Base-by-base conservation (phyloP, 176 grass and related monocot genomes). In the Oryza australiensis region DNA sequence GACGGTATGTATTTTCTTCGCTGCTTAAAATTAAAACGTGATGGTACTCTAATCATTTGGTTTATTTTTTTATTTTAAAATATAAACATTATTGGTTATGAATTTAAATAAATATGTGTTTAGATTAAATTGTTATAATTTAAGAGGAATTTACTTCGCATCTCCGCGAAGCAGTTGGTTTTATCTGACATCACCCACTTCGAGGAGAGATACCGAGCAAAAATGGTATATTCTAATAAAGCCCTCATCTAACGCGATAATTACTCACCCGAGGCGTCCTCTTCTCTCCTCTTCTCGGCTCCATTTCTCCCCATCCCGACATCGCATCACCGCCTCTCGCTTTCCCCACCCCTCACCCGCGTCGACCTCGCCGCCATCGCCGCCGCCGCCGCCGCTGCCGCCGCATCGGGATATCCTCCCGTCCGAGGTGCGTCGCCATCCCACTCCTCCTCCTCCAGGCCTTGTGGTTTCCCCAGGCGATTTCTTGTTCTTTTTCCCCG, bases 241-340 rank as follows among this genome's bases (percentile, higher is more conserved):
- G n/a, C 28, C 75, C 81, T 64, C 23, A 0, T 9, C 1, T 9
- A 60, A 68, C 26, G 0, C 12, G 28, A 1, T 18, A 88, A 78
- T 67, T 73, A 26, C 80, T 29, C 11, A 40, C 20, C 35, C 46
- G 15, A 49, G 15, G 46, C 15, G 2, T 3, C 15, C 1, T 5
- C 22, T 0, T 13, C 29, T 4, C 20, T 6, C 24, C 16, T 15
- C 3, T 12, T 23, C 74, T 74, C 82, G 75, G 75, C 86, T 88
- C 75, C 86, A 74, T 68, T 72, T 83, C 81, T 84, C 81, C 80
- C 6, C 86, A 35, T 88, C 86, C 86, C 42, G 41, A 62, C 64
- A 64, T 83, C 86, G 80, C 74, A 42, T 77, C 79, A 66, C 60
- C 68, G 74, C 80, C 80, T 59, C 80, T 84, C 86, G 80, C 86